Evolutionary conservation across 306 rosid genomes (phyloP), one percentile per base, ranked within the genome.

Genomic region (Biancaea sappan): DNA sequence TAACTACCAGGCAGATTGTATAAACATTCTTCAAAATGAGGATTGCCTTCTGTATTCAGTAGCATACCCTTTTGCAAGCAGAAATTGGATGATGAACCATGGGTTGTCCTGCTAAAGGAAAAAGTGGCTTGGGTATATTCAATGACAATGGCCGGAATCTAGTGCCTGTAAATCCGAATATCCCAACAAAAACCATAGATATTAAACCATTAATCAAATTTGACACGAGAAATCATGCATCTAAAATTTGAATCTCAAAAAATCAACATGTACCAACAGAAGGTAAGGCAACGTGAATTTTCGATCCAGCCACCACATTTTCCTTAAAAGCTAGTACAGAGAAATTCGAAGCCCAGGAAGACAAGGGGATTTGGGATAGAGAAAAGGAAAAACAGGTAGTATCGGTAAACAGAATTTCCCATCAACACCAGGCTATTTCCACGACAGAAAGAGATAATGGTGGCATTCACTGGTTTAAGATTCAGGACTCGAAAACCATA

Each of bases 71-170:
- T 85, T 86, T 92, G 83, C 99, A 94, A 47, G 99, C 97, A 44
- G 95, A 92, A 77, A 94, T 94, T 4, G 99, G 97, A 56, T 94
- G 99, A 82, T 90, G 95, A 69, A 94, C 97, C 99, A 94, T 94
- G 9, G 99, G 94, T 56, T 94, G 96, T 82, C 99, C 97, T 2
- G 99, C 99, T 75, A 94, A 80, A 47, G 99, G 98, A 75, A 94
- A 92, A 32, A 94, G 97, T 5, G 99, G 99, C 82, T 94, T 94
- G 9, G 99, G 95, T 58, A 86, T 70, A 81, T 94, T 90, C 88
- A 94, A 79, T 65, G 99, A 94, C 59, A 94, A 78, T 64, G 99
- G 99, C 54, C 99, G 84, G 71, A 94, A 94, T 86, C 99, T 87
- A 76, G 99, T 94, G 28, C 99, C 98, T 93, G 79, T 1, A 48